A percentile compares a stretch with the other conserved stretches of the same genome.
phyloP scores from a whole-genome alignment of 192 early-diverging fungal species.

The Fimicolochytrium jonesii region DNA sequence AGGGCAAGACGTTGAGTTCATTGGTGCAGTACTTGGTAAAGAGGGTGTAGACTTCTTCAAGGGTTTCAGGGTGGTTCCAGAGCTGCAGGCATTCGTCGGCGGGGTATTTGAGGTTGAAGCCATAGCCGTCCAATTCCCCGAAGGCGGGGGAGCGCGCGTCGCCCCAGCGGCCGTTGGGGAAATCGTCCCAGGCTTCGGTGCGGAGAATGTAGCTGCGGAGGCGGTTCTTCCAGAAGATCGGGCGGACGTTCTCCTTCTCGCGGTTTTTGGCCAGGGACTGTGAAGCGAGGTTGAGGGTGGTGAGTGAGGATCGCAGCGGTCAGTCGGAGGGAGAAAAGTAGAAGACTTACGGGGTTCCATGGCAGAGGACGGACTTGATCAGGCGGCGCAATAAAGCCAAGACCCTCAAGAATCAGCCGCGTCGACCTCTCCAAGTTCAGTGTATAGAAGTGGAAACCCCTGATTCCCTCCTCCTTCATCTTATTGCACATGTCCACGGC shows the following conservation, averaged over 20 bases:
- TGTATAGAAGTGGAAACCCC: slow-evolving; percentile 96
- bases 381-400: slow-evolving; percentile 68
- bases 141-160: slow-evolving; percentile 84
- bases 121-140: slow-evolving; percentile 67
- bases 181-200: slow-evolving; percentile 95
- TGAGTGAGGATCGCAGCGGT: not conserved
- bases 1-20: slow-evolving; percentile 75
- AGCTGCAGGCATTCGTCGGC: slow-evolving; percentile 61
- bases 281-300: slow-evolving; percentile 7
- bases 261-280: slow-evolving; percentile 76
- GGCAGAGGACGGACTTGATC: slow-evolving; percentile 67
- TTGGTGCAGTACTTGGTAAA: slow-evolving; percentile 85
- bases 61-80: slow-evolving; percentile 72
- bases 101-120: slow-evolving; percentile 69
- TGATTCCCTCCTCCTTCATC: slow-evolving; percentile 54
- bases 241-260: slow-evolving; percentile 91
- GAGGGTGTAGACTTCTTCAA: slow-evolving; percentile 63
- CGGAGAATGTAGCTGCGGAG: slow-evolving; percentile 82
- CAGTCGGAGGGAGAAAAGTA: not conserved
- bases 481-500: slow-evolving; percentile 80
- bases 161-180: slow-evolving; percentile 97
- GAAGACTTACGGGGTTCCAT: slow-evolving; percentile 67
- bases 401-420: slow-evolving; percentile 80
- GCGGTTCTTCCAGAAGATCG: slow-evolving; percentile 98
- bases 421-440: slow-evolving; percentile 84